Evolutionary conservation across 345 rosid species (phyloP).

Genomic region (Salix koriyanagi): DNA sequence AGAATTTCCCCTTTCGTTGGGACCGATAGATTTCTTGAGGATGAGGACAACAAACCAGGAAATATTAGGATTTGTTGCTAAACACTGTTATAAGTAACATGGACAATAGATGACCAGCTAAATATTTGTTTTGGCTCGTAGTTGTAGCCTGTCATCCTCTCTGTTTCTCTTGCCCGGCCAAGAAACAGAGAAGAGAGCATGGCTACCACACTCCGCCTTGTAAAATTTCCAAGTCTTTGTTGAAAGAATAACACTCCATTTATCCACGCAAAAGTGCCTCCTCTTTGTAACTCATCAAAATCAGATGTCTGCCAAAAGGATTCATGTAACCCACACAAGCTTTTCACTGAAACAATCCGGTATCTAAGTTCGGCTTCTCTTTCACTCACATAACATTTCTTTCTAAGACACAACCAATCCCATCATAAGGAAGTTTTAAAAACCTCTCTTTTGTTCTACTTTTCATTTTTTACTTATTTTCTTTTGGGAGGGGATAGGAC

Average conservation of each 20-base stretch:
- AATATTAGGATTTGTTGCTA: not conserved
- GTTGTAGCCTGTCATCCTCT: no score
- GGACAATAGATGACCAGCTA: no score
- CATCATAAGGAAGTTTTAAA: not conserved
- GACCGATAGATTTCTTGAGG: not conserved
- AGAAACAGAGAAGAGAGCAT: conserved; percentile 25
- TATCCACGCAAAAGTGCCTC: conserved; percentile 11
- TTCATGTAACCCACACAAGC: conserved; percentile 17
- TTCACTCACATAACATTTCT: conserved; percentile 58
- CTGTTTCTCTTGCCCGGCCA: not conserved
- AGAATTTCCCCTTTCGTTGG: no score
- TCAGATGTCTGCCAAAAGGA: conserved; percentile 2
- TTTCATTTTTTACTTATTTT: not conserved
- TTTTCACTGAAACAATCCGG: conserved; percentile 23
- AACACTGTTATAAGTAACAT: no score
- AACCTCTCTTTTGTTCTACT: not conserved
- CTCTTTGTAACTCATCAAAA: conserved; percentile 15
- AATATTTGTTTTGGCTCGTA: no score
- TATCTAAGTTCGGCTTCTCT: conserved; percentile 46
- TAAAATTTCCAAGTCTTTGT: conserved; percentile 36
- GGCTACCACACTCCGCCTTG: conserved; percentile 70
- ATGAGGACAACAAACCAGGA: not conserved
- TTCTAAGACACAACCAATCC: conserved; percentile 45
- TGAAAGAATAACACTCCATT: conserved; percentile 13
- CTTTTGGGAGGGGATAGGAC: not conserved